A percentile compares a stretch with the other conserved stretches of the same genome.
Evolutionary conservation across 352 stramenopile genomes (phyloP).

Genomic region (Phytophthora tubulina): DNA sequence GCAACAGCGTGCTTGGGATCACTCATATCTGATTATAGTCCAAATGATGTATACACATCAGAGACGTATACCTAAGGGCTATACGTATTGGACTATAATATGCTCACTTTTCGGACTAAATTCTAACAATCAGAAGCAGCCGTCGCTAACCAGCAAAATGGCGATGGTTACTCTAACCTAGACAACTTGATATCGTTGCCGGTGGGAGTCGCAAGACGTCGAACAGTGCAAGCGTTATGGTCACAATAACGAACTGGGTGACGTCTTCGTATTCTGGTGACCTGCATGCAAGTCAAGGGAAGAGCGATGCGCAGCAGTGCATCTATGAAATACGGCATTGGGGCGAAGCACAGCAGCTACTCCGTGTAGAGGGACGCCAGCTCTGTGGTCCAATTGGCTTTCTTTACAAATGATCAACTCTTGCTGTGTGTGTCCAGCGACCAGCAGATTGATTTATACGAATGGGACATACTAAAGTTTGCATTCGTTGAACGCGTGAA

Average conservation of each 20-base stretch:
- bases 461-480: slow-evolving; percentile 43
- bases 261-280: slow-evolving; percentile 60
- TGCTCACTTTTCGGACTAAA: slow-evolving; percentile 52
- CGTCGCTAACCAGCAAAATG: slow-evolving; percentile 13
- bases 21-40: slow-evolving; percentile 23
- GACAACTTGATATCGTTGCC: slow-evolving; percentile 41
- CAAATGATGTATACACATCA: background rate
- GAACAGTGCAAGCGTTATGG: slow-evolving; percentile 83
- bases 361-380: slow-evolving; percentile 68
- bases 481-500: slow-evolving; percentile 58
- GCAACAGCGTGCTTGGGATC: slow-evolving; percentile 18
- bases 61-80: slow-evolving; percentile 2
- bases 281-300: slow-evolving; percentile 81
- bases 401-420: slow-evolving; percentile 68
- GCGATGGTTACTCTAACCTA: slow-evolving; percentile 42
- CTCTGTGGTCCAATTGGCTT: slow-evolving; percentile 81
- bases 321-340: slow-evolving; percentile 76
- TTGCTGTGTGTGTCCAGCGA: slow-evolving; percentile 81
- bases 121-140: slow-evolving; percentile 18
- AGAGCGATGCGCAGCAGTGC: slow-evolving; percentile 68
- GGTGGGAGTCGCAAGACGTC: slow-evolving; percentile 69
- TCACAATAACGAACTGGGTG: slow-evolving; percentile 83
- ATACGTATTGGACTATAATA: slow-evolving; percentile 8
- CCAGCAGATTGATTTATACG: slow-evolving; percentile 75
- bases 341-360: slow-evolving; percentile 50